Evolutionary conservation across 257 asterid genomes (phyloP).

Genomic region (Plectranthus barbatus): DNA sequence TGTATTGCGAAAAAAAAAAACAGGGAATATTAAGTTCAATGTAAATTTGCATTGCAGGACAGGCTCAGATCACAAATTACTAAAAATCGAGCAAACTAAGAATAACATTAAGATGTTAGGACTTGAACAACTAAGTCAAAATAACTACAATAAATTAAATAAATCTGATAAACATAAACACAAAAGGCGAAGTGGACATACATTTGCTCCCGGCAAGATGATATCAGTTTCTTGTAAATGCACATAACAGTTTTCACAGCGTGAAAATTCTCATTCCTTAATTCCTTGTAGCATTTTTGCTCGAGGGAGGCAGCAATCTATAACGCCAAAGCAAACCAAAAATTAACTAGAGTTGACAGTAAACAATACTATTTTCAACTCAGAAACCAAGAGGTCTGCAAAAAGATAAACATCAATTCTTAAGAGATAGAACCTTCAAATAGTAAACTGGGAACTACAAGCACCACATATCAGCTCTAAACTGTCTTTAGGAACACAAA

Average conservation of each 20-base stretch:
- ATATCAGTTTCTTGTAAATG: conserved; percentile 64
- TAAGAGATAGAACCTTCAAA: too few species aligned
- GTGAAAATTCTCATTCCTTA: conserved; percentile 61
- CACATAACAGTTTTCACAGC: conserved; percentile 68
- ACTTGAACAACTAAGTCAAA: not conserved
- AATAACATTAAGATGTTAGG: not conserved
- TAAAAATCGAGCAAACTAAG: not conserved
- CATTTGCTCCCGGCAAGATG: conserved; percentile 91
- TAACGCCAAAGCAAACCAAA: conserved; percentile 21
- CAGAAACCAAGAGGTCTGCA: not conserved
- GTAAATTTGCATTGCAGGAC: not conserved
- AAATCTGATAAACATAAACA: not conserved
- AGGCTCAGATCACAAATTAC: not conserved
- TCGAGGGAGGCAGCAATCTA: conserved; percentile 84
- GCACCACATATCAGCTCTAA: too few species aligned
- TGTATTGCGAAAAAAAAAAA: too few species aligned
- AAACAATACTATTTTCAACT: not conserved
- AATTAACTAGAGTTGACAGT: not conserved
- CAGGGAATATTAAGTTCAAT: too few species aligned
- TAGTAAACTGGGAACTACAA: too few species aligned
- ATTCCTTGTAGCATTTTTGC: conserved; percentile 91
- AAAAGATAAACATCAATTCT: not conserved
- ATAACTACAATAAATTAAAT: not conserved
- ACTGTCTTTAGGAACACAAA: too few species aligned
- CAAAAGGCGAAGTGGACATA: conserved; percentile 21